Conservation (phyloP, 352 stramenopile species). For the Phytopythium chamaehyphon region DNA sequence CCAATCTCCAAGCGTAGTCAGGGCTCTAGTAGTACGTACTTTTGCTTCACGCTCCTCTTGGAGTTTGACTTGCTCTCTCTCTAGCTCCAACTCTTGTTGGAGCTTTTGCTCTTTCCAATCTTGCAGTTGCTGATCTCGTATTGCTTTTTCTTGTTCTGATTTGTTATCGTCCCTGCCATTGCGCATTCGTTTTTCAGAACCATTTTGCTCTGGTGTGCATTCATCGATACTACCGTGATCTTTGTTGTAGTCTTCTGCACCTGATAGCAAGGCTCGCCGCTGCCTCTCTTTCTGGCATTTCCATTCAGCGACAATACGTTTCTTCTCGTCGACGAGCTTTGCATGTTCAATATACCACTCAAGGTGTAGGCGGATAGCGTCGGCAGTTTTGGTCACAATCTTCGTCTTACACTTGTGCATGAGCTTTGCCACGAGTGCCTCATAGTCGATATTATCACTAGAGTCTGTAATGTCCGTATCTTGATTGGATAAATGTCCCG, state of each 20-base stretch:
- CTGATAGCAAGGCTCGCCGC: conserved; percentile 17
- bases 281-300: conserved; percentile 45
- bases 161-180: too few relatives aligned
- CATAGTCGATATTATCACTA: conserved; percentile 22
- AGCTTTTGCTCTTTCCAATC: conserved; percentile 49
- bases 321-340: conserved; percentile 55
- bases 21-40: too few relatives aligned
- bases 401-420: conserved; percentile 47
- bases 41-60: conserved; percentile 40
- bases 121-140: conserved; percentile 23
- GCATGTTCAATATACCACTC: conserved; percentile 65
- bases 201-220: too few relatives aligned
- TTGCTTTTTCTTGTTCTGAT: conserved; percentile 15
- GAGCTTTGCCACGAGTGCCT: conserved; percentile 38
- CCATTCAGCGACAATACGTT: conserved; percentile 51
- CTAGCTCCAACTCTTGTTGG: conserved; percentile 22
- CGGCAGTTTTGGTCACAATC: conserved; percentile 49
- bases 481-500: conserved; percentile 5
- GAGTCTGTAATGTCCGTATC: conserved; percentile 1
- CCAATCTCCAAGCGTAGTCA: too few relatives aligned
- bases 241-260: conserved; percentile 1
- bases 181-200: neutral
- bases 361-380: conserved; percentile 54
- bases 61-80: conserved; percentile 27
- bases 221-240: too few relatives aligned